Percentiles rank a stretch among this genome's conserved stretches.
Evolutionary conservation across 805 yeast species (phyloP).

Genomic region (Wickerhamomyces silvicola): DNA sequence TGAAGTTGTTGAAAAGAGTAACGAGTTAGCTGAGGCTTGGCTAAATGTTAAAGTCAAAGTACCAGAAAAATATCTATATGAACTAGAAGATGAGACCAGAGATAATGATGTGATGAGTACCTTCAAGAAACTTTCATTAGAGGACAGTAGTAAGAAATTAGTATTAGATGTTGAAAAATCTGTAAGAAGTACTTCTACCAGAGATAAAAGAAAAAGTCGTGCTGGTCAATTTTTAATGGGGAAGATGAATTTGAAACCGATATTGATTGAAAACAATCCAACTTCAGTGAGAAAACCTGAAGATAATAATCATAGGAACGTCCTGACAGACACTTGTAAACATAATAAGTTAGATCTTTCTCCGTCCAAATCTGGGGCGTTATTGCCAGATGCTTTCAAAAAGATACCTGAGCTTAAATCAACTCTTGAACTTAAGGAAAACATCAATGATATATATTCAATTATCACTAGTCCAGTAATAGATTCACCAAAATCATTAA

Average conservation of each 20-base stretch:
- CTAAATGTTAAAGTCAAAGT: slow-evolving; percentile 14
- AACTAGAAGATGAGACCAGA: slow-evolving; percentile 7
- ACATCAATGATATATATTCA: neutral
- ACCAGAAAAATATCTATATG: slow-evolving; percentile 18
- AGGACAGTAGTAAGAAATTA: slow-evolving; percentile 4
- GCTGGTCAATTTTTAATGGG: slow-evolving; percentile 34
- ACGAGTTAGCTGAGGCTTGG: slow-evolving; percentile 31
- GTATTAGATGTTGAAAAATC: neutral
- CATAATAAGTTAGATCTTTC: slow-evolving; percentile 11
- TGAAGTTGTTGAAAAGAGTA: slow-evolving; percentile 27
- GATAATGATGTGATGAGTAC: slow-evolving; percentile 10
- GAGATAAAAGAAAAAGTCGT: slow-evolving; percentile 21
- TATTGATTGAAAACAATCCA: slow-evolving; percentile 29
- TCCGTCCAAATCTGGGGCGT: slow-evolving; percentile 9
- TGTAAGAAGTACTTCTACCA: slow-evolving; percentile 2
- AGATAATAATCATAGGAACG: slow-evolving; percentile 4
- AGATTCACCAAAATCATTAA: too few relatives aligned
- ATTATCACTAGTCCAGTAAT: too few relatives aligned
- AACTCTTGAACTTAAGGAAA: neutral
- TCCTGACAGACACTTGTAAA: slow-evolving; percentile 9
- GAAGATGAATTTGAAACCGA: slow-evolving; percentile 36
- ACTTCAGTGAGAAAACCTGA: slow-evolving; percentile 20
- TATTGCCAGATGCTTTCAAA: slow-evolving; percentile 1
- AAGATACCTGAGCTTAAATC: slow-evolving; percentile 15
- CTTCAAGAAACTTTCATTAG: slow-evolving; percentile 19